Evolutionary conservation across 2,329 filamentous ascomycete species (phyloP), one percentile per base, ranked within the genome.

Genomic region (Scedosporium boydii): DNA sequence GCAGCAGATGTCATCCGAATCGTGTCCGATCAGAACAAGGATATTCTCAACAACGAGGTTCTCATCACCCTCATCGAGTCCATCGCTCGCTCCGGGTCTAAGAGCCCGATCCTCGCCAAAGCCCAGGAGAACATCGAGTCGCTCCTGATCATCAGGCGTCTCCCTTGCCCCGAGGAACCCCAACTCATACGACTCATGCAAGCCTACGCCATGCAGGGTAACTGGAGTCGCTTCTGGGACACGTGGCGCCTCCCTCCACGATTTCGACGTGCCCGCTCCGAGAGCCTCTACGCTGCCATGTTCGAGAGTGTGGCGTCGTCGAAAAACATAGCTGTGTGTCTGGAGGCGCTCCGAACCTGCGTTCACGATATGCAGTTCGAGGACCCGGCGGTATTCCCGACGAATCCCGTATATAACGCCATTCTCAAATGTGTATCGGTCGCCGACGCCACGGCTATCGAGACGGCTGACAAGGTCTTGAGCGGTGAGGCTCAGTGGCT

Each of bases 321-420:
- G 0, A 67, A 71, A 0, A 74, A 82, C 65, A 72, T 77, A 62
- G 67, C 63, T 58, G 70, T 75, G 65, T 85, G 77, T 70, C 77
- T 72, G 61, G 76, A 77, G 63, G 79, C 75, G 23, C 73, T 83
- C 65, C 79, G 78, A n/a, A 78, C 75, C 64, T 82, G 81, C 69
- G 77, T 83, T n/a, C 77, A 79, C 2, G 84, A 87, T 68, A 87
- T 90, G 82, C 65, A 76, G 18, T 71, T 73, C 57, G 86, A 90
- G 69, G 65, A 76, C 0, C 80, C 81, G 1, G 73, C 75, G 0
- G 76, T 90, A 16, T 60, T 66, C 26, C 73, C 81, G 0, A 65
- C 74, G 7, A 78, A 76, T 1, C 64, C 70, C 1, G 66, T 89
- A 4, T 77, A 77, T 58, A 64, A 73, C 1, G 73, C 80, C 1